phyloP scores from a whole-genome alignment of 352 stramenopile species.

The Phytophthora aleatoria region DNA sequence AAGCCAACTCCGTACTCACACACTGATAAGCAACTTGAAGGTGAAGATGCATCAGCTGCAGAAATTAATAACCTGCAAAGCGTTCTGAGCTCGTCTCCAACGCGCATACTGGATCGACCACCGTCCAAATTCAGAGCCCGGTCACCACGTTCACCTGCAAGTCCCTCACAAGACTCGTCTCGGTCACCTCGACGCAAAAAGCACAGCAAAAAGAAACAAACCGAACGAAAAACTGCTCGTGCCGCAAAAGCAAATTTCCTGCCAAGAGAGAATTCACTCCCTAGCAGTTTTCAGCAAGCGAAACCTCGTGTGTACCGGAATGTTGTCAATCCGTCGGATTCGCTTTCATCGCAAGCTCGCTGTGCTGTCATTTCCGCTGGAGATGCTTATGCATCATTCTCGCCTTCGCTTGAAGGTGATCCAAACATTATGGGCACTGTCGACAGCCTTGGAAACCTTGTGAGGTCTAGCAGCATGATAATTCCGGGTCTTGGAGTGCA shows the following conservation, averaged over 20 bases:
- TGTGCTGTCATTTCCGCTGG: conserved; percentile 52
- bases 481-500: conserved; percentile 23
- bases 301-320: conserved; percentile 62
- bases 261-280: conserved; percentile 51
- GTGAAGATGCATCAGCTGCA: neutral
- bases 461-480: conserved; percentile 8
- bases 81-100: conserved; percentile 30
- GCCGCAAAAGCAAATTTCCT: conserved; percentile 24
- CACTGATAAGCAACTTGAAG: neutral
- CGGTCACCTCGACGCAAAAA: conserved; percentile 20
- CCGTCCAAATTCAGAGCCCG: conserved; percentile 7
- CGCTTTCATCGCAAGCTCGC: conserved; percentile 32
- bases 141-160: conserved; percentile 14
- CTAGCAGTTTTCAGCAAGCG: conserved; percentile 61
- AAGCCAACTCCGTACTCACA: conserved; percentile 5
- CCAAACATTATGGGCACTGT: neutral
- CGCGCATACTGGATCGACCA: conserved; percentile 20
- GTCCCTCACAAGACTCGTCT: neutral
- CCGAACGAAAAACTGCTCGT: neutral
- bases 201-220: conserved; percentile 8
- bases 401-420: conserved; percentile 10
- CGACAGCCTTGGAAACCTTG: conserved; percentile 3
- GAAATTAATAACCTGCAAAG: conserved; percentile 13
- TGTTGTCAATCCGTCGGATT: conserved; percentile 34
- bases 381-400: neutral